These are phyloP conservation scores for Ophiostoma sp. DNA, from an alignment of 2,329 filamentous ascomycete species.

Conservation along the genomic window DNA sequence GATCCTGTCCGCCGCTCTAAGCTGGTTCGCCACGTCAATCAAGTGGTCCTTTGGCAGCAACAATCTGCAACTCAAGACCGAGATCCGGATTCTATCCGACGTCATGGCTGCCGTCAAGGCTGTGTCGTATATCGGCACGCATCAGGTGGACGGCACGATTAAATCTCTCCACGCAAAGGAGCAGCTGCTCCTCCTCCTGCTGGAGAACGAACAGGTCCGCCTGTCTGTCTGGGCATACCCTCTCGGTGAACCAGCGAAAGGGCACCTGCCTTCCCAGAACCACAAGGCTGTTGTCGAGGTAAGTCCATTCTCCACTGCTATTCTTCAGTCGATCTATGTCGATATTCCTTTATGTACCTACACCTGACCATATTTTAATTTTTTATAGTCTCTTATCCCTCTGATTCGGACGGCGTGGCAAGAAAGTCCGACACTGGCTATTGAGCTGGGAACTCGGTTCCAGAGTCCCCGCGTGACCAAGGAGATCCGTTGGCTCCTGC, in stretches of 20 bases:
- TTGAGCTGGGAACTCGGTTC: slow-evolving; percentile 77
- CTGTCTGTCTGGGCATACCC: slow-evolving; percentile 88
- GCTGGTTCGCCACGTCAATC: slow-evolving; percentile 80
- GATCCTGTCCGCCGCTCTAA: slow-evolving; percentile 76
- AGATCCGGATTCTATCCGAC: slow-evolving; percentile 74
- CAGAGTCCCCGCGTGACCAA: slow-evolving; percentile 64
- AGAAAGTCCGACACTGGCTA: slow-evolving; percentile 78
- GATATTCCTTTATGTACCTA: background rate
- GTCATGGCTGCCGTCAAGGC: slow-evolving; percentile 62
- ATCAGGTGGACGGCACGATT: slow-evolving; percentile 46
- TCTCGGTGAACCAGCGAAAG: slow-evolving; percentile 53
- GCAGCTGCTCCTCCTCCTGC: slow-evolving; percentile 69
- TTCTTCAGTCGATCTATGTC: background rate
- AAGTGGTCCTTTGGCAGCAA: slow-evolving; percentile 97
- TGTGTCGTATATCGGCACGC: slow-evolving; percentile 55
- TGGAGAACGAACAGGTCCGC: slow-evolving; percentile 78
- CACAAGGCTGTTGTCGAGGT: slow-evolving; percentile 36
- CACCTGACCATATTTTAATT: background rate
- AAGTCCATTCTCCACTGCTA: background rate
- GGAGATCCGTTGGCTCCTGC: slow-evolving; percentile 72
- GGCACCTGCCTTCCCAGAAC: slow-evolving; percentile 36
- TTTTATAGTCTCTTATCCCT: slow-evolving; percentile 42
- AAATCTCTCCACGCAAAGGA: slow-evolving; percentile 72
- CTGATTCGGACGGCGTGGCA: slow-evolving; percentile 80
- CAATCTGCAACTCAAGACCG: slow-evolving; percentile 85